A percentile compares a stretch with the other conserved stretches of the same genome.
Evolutionary conservation across 495 filamentous ascomycete species (phyloP).

Genomic region (Daldinia concentrica): DNA sequence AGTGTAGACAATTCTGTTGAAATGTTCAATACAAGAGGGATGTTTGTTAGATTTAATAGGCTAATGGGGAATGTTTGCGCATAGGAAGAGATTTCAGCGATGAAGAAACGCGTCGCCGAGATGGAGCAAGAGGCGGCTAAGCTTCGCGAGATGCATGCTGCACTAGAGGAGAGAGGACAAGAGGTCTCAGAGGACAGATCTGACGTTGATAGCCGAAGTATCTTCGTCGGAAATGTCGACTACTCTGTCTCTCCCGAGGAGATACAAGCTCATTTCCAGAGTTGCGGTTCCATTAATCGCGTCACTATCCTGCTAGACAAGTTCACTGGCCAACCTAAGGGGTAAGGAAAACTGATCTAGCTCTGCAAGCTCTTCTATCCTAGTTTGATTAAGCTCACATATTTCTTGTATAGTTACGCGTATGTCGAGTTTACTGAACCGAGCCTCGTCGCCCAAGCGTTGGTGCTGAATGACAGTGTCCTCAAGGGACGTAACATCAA

Average conservation of each 20-base stretch:
- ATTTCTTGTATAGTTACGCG: constrained; percentile 76
- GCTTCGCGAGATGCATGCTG: constrained; percentile 94
- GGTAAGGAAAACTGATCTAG: constrained; percentile 72
- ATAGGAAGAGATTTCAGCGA: constrained; percentile 89
- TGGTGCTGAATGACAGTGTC: constrained; percentile 95
- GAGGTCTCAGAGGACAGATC: constrained; percentile 92
- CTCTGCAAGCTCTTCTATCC: constrained; percentile 16
- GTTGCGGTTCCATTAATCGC: constrained; percentile 95
- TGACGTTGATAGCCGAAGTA: constrained; percentile 92
- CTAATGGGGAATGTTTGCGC: constrained; percentile 39
- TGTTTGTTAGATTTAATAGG: background rate
- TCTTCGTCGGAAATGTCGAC: constrained; percentile 99
- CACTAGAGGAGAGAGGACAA: constrained; percentile 82
- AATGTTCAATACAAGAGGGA: background rate
- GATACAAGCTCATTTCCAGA: constrained; percentile 99
- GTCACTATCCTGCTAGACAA: constrained; percentile 98
- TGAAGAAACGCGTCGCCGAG: constrained; percentile 97
- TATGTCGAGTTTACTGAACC: constrained; percentile 99
- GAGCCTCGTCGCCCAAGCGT: constrained; percentile 87
- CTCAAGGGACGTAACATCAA: constrained; percentile 96
- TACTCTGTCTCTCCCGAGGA: constrained; percentile 98
- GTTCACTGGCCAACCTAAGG: constrained; percentile 97
- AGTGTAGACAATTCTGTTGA: background rate
- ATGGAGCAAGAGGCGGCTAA: constrained; percentile 99
- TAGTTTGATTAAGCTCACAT: background rate